A percentile compares a stretch with the other conserved stretches of the same genome.
These are phyloP conservation scores for Chaetomiaceae sp. DNA, from an alignment of 2,329 filamentous ascomycete genomes.

Conservation along the genomic window DNA sequence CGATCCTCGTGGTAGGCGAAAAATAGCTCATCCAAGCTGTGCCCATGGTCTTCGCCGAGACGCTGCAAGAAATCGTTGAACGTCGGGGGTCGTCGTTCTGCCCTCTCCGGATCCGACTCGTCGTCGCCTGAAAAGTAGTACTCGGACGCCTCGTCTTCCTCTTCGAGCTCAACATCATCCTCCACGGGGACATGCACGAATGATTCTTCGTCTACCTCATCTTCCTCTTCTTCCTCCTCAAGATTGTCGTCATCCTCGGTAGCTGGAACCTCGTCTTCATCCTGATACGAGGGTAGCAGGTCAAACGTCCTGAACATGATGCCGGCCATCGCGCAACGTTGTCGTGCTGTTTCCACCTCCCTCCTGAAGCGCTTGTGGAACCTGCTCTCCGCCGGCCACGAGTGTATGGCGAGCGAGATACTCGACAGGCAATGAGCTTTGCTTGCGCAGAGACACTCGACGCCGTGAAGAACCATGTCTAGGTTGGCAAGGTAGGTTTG, in stretches of 20 bases:
- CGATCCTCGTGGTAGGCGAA: slow-evolving; percentile 29
- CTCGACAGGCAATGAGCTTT: slow-evolving; percentile 20
- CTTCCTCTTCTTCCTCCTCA: slow-evolving; percentile 17
- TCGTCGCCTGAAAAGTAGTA: slow-evolving; percentile 30
- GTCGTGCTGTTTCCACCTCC: slow-evolving; percentile 24
- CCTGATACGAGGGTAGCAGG: slow-evolving; percentile 26
- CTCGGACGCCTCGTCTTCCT: slow-evolving; percentile 30
- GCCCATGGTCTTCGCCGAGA: slow-evolving; percentile 27
- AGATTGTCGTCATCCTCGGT: slow-evolving; percentile 18
- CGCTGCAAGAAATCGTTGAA: slow-evolving; percentile 27
- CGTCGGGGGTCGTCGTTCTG: slow-evolving; percentile 24
- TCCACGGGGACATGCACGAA: slow-evolving; percentile 12
- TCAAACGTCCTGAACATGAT: slow-evolving; percentile 27
- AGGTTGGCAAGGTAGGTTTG: slow-evolving; percentile 28
- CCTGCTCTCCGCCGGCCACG: slow-evolving; percentile 28
- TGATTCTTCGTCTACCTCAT: slow-evolving; percentile 10
- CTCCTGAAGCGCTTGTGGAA: slow-evolving; percentile 27
- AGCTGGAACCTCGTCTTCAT: slow-evolving; percentile 25
- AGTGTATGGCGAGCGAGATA: slow-evolving; percentile 28
- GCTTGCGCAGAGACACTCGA: slow-evolving; percentile 24
- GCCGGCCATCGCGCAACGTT: slow-evolving; percentile 22
- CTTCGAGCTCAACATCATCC: slow-evolving; percentile 25
- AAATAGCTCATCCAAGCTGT: slow-evolving; percentile 28
- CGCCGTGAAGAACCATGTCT: slow-evolving; percentile 28
- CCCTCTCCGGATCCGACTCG: slow-evolving; percentile 27